Conservation (phyloP, 768 basidiomycete genomes). For the Mycena filopes region DNA sequence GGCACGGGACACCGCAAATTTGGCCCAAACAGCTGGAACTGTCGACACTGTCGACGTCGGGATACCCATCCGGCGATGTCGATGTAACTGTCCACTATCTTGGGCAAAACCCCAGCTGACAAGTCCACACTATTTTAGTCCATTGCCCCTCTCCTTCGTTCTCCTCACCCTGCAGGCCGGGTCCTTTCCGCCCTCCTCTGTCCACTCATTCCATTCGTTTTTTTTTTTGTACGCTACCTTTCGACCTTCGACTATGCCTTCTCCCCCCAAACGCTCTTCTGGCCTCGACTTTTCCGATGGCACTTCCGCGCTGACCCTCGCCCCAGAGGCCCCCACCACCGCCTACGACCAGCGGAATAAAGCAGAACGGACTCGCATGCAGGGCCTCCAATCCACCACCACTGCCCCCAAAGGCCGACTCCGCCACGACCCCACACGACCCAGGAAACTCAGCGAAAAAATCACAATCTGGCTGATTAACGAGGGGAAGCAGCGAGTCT, state of each 20-base stretch:
- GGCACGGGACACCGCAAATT: constrained; percentile 2
- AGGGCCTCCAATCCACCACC: constrained; percentile 62
- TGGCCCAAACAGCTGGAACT: constrained; percentile 6
- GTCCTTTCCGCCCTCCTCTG: constrained; percentile 37
- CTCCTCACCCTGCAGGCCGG: constrained; percentile 29
- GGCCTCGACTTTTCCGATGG: constrained; percentile 61
- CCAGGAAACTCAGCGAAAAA: constrained; percentile 41
- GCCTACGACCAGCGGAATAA: constrained; percentile 66
- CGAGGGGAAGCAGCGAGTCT: constrained; percentile 67
- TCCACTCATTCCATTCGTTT: constrained; percentile 31
- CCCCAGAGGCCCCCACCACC: constrained; percentile 35
- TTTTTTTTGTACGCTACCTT: background rate
- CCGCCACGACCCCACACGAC: constrained; percentile 46
- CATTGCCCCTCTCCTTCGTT: background rate
- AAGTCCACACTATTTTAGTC: background rate
- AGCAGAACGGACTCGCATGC: constrained; percentile 67
- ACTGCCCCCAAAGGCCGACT: constrained; percentile 34
- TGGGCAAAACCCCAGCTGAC: constrained; percentile 8
- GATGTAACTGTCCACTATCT: constrained; percentile 2
- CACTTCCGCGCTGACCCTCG: constrained; percentile 37
- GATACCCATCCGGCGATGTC: background rate
- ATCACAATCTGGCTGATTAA: constrained; percentile 73
- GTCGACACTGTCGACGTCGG: background rate
- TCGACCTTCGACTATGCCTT: constrained; percentile 22
- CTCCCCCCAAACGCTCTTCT: constrained; percentile 47